A percentile compares a stretch with the other conserved stretches of the same genome.
Conservation (phyloP, 2,329 filamentous ascomycete genomes). For the Cercospora sesami region DNA sequence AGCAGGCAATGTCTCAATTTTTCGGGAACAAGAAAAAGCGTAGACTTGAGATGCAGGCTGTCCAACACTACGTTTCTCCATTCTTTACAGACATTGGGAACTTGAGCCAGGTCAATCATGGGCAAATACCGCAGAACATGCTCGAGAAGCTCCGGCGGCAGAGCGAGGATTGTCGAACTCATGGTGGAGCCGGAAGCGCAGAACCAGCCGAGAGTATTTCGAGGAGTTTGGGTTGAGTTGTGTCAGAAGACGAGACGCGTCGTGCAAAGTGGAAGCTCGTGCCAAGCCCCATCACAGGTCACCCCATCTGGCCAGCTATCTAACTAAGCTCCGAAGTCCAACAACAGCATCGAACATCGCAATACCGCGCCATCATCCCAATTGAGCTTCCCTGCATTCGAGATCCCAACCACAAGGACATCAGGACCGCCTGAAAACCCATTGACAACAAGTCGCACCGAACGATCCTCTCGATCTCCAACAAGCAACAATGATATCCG, state of each 20-base stretch:
- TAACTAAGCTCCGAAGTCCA: not conserved
- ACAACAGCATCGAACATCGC: not conserved
- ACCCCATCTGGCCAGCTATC: conserved; percentile 2
- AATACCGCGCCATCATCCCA: not conserved
- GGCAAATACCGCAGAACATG: not conserved
- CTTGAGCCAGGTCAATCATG: not conserved
- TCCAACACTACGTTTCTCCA: not conserved
- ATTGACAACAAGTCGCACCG: not conserved
- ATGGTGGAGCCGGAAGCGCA: not conserved
- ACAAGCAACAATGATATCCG: conserved; percentile 77
- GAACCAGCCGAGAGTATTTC: not conserved
- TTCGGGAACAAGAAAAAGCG: not conserved
- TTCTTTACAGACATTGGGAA: not conserved
- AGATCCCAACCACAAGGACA: not conserved
- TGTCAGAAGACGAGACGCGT: not conserved
- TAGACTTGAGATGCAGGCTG: not conserved
- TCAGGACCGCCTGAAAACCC: not conserved
- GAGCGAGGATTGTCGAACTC: not conserved
- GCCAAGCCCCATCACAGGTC: not conserved
- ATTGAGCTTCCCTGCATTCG: not conserved
- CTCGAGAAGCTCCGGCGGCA: not conserved
- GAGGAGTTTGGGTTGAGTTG: not conserved
- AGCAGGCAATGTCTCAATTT: not conserved
- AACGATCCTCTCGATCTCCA: not conserved
- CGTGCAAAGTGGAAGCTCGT: not conserved